These are phyloP conservation scores for Silene vulgaris DNA, from an alignment of 179 eudicot species.

Conservation along the genomic window DNA sequence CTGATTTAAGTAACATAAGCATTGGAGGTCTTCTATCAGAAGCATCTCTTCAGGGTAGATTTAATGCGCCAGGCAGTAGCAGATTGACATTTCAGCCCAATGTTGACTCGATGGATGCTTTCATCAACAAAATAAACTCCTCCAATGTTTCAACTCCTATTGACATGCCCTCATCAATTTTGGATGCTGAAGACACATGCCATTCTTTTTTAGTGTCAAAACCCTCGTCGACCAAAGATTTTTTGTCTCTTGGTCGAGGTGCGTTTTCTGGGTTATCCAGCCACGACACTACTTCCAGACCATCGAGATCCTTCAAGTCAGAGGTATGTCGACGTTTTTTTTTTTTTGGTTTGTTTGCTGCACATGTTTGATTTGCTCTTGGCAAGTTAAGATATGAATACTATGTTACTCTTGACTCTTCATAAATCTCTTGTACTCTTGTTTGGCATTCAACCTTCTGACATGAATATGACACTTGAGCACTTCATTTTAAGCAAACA, in stretches of 20 bases:
- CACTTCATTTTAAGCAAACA: background rate
- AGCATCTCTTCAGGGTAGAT: constrained; percentile 56
- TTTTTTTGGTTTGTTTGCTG: background rate
- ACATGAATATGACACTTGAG: background rate
- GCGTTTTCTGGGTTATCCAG: constrained; percentile 27
- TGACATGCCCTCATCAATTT: constrained; percentile 29
- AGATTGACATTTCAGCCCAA: constrained; percentile 29
- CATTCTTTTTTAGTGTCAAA: constrained; percentile 33
- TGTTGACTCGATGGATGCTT: constrained; percentile 36
- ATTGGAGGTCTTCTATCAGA: constrained; percentile 80
- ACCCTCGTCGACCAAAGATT: constrained; percentile 28
- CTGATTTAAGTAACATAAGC: constrained; percentile 59
- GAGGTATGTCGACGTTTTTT: constrained; percentile 29
- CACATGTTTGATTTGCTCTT: background rate
- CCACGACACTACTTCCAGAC: constrained; percentile 27
- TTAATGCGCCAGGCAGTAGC: constrained; percentile 30
- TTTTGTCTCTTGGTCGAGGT: constrained; percentile 23
- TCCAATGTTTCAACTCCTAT: constrained; percentile 25
- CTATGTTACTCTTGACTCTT: background rate
- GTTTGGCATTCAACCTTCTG: background rate
- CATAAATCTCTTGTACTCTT: background rate
- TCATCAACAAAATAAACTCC: constrained; percentile 25
- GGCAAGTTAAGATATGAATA: background rate
- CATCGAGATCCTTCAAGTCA: constrained; percentile 21
- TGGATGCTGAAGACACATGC: constrained; percentile 42